A percentile compares a stretch with the other conserved stretches of the same genome.
Conservation (phyloP, 805 yeast genomes). For the Trichomonascus vanleenenianus region DNA sequence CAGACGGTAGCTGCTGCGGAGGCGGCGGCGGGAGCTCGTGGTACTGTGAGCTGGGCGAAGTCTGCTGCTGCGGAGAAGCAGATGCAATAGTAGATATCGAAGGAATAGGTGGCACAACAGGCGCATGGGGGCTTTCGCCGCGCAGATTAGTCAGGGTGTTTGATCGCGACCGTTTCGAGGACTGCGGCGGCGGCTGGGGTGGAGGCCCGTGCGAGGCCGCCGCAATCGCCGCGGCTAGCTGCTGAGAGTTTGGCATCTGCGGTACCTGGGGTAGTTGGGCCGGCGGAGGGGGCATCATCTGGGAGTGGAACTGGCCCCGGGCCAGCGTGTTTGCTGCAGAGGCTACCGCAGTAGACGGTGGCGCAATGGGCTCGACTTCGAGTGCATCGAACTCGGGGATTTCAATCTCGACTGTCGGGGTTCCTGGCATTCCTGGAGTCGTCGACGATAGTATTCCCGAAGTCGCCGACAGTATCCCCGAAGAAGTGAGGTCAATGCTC, state of each 20-base stretch:
- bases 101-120: background rate
- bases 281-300: background rate
- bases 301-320: background rate
- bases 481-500: slow-evolving; percentile 9
- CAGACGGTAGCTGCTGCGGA: background rate
- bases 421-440: too few species aligned
- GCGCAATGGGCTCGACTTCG: slow-evolving; percentile 13
- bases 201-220: slow-evolving; percentile 1
- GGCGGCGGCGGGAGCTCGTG: background rate
- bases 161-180: slow-evolving; percentile 4
- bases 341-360: slow-evolving; percentile 9
- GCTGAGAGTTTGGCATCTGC: background rate
- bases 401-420: slow-evolving; percentile 23
- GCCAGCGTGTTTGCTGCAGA: background rate
- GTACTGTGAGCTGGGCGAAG: background rate
- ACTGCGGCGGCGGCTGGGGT: slow-evolving; percentile 11
- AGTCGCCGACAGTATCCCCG: background rate
- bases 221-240: too few species aligned
- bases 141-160: background rate
- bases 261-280: slow-evolving; percentile 2
- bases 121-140: background rate
- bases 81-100: background rate
- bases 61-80: background rate
- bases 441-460: background rate
- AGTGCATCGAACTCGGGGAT: slow-evolving; percentile 24